Conservation (phyloP, 768 basidiomycete genomes). For the Boletus tomentosulus region DNA sequence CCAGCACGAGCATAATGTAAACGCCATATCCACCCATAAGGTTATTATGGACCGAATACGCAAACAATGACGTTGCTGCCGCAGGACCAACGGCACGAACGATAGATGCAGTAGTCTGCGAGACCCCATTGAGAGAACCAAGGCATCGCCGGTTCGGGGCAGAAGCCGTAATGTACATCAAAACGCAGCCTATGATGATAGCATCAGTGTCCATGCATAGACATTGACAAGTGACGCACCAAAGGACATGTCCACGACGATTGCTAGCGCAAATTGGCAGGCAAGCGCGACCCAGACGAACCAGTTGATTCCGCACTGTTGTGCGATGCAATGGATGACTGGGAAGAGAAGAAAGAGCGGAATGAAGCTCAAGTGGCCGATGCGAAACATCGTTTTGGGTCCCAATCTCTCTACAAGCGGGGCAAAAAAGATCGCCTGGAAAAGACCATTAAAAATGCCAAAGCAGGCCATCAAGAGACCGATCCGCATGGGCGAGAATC, state of each 20-base stretch:
- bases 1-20: slow-evolving; percentile 26
- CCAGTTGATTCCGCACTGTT: slow-evolving; percentile 18
- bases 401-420: slow-evolving; percentile 29
- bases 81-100: slow-evolving; percentile 34
- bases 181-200: slow-evolving; percentile 49
- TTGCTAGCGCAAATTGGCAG: slow-evolving; percentile 20
- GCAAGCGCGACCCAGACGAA: slow-evolving; percentile 27
- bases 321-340: slow-evolving; percentile 25
- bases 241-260: slow-evolving; percentile 31
- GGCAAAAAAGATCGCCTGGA: slow-evolving; percentile 34
- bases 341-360: slow-evolving; percentile 33
- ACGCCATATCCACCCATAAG: slow-evolving; percentile 36
- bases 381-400: slow-evolving; percentile 27
- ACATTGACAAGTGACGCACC: slow-evolving; percentile 18
- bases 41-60: slow-evolving; percentile 33
- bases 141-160: slow-evolving; percentile 63
- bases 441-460: slow-evolving; percentile 30
- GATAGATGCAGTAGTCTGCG: slow-evolving; percentile 29
- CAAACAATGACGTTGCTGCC: slow-evolving; percentile 32
- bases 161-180: slow-evolving; percentile 65
- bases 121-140: slow-evolving; percentile 63
- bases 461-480: slow-evolving; percentile 34
- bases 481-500: slow-evolving; percentile 33
- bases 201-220: slow-evolving; percentile 3
- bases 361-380: slow-evolving; percentile 26